phyloP scores from a whole-genome alignment of 768 basidiomycete species.

The Leccinum disarticulatum region DNA sequence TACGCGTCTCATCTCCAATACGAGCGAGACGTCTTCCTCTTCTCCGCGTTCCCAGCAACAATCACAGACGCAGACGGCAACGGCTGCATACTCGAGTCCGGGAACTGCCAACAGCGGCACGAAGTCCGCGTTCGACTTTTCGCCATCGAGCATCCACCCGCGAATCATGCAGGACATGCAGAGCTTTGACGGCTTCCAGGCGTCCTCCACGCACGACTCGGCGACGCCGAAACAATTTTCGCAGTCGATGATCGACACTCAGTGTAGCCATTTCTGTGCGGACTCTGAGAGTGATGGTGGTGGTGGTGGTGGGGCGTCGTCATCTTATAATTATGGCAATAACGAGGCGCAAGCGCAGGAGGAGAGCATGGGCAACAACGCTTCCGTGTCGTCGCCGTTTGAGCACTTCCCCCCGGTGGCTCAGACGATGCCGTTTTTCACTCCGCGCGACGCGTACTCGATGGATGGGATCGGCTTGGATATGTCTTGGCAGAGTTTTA shows the following conservation, averaged over 20 bases:
- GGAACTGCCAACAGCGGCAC: background rate
- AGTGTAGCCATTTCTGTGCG: slow-evolving; percentile 22
- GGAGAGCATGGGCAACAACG: background rate
- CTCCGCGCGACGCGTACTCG: slow-evolving; percentile 4
- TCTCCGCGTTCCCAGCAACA: background rate
- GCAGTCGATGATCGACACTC: slow-evolving; percentile 33
- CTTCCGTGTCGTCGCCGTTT: background rate
- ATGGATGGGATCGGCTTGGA: slow-evolving; percentile 44
- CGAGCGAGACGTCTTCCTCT: slow-evolving; percentile 8
- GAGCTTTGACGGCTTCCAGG: slow-evolving; percentile 39
- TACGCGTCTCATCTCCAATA: slow-evolving; percentile 42
- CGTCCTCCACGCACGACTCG: slow-evolving; percentile 28
- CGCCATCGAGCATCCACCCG: slow-evolving; percentile 24
- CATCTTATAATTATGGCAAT: background rate
- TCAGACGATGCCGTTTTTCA: background rate
- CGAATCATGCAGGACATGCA: slow-evolving; percentile 55
- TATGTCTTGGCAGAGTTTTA: slow-evolving; percentile 64
- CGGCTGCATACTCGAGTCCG: background rate
- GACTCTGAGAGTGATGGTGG: slow-evolving; percentile 9
- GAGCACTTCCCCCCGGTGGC: background rate
- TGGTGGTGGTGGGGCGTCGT: background rate
- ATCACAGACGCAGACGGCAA: background rate
- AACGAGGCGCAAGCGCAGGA: background rate
- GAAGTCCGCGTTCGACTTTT: slow-evolving; percentile 7
- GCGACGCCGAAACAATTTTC: slow-evolving; percentile 26